phyloP scores from a whole-genome alignment of 1,139 yeast genomes.

The Blastobotrys proliferans region DNA sequence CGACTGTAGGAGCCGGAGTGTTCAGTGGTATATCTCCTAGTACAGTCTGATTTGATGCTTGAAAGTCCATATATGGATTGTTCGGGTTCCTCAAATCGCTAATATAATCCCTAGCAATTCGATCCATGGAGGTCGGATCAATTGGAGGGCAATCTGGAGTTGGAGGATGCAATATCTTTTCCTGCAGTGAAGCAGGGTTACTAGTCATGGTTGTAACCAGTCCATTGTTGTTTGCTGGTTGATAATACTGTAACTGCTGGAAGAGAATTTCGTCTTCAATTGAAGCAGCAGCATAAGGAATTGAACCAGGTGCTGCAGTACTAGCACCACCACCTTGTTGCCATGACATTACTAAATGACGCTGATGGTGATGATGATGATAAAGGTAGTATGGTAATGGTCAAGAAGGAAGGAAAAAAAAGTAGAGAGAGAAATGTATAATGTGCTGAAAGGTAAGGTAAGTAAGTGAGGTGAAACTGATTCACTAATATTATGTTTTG shows the following conservation, averaged over 20 bases:
- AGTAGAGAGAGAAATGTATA: too few species aligned
- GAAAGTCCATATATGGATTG: slow-evolving; percentile 2
- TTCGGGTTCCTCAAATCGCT: slow-evolving; percentile 6
- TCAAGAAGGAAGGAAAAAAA: too few species aligned
- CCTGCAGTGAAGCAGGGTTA: slow-evolving; percentile 3
- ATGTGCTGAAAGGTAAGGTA: too few species aligned
- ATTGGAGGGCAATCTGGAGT: slow-evolving; percentile 10
- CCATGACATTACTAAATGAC: too few species aligned
- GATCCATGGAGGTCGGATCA: slow-evolving; percentile 9
- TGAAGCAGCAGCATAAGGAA: slow-evolving; percentile 8
- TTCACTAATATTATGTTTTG: background rate
- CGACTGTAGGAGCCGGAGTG: slow-evolving; percentile 9
- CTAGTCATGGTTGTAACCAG: background rate
- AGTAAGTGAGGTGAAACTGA: too few species aligned
- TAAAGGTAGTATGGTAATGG: too few species aligned
- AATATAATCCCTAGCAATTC: slow-evolving; percentile 9
- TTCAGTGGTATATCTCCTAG: background rate
- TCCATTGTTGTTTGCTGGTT: background rate
- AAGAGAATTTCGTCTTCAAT: slow-evolving; percentile 9
- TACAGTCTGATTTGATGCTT: background rate
- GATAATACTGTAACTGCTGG: slow-evolving; percentile 1
- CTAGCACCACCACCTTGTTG: slow-evolving; percentile 4
- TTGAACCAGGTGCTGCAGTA: slow-evolving; percentile 2
- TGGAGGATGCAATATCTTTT: slow-evolving; percentile 10
- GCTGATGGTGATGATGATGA: too few species aligned